A percentile compares a stretch with the other conserved stretches of the same genome.
Evolutionary conservation across 805 yeast genomes (phyloP).

Genomic region (Candida coquimbonensis): DNA sequence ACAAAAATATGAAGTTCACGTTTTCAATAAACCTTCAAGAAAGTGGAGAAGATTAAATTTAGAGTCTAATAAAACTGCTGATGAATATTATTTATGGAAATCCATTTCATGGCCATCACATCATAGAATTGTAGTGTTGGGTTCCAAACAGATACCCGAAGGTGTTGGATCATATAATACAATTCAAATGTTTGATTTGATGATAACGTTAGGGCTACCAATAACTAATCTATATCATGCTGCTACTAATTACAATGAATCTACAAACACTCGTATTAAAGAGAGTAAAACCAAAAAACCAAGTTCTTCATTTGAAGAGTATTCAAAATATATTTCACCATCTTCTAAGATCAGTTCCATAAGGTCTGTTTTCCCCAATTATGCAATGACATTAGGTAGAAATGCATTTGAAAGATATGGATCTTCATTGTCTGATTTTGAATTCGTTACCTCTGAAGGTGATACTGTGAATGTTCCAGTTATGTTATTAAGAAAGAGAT

Average conservation of each 20-base stretch:
- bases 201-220: conserved; percentile 48
- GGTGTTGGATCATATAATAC: conserved; percentile 23
- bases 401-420: conserved; percentile 67
- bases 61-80: conserved; percentile 34
- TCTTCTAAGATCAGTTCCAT: conserved; percentile 58
- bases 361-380: conserved; percentile 65
- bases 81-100: conserved; percentile 55
- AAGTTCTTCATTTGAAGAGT: conserved; percentile 46
- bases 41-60: conserved; percentile 61
- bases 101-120: conserved; percentile 74
- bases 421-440: conserved; percentile 60
- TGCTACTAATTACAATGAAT: conserved; percentile 5
- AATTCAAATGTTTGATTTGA: conserved; percentile 36
- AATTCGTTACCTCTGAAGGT: conserved; percentile 64
- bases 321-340: conserved; percentile 72
- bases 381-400: conserved; percentile 72
- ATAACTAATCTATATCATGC: conserved; percentile 38
- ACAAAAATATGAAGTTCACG: conserved; percentile 35
- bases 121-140: conserved; percentile 60
- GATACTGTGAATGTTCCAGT: conserved; percentile 58
- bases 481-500: conserved; percentile 56
- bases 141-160: conserved; percentile 26
- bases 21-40: conserved; percentile 47
- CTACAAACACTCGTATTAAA: neutral
- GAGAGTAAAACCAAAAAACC: conserved; percentile 8